Base-by-base conservation (phyloP, 1,284 basidiomycete species). In the Wolfiporia cocos region DNA sequence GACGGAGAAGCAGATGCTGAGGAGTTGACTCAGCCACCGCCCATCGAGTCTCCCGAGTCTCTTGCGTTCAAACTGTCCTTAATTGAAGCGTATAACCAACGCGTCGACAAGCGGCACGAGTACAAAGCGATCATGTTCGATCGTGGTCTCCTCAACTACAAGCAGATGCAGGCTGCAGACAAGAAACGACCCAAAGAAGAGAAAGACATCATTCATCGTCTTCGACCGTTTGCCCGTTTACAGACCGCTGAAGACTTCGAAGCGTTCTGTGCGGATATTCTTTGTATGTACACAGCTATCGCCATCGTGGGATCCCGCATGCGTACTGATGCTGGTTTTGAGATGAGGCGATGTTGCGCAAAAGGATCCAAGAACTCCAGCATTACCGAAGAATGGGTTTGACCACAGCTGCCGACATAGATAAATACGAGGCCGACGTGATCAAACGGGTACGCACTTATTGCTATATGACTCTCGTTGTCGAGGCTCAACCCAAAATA, bases 231-330 rank as follows among this genome's bases (percentile, higher is more conserved):
- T 63, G 84, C 95, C 19, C 84, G 88, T 46, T 69, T 98, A 35
- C 93, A 97, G 63, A 95, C 92, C 0, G 85, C 90, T 1, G 79
- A 87, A 46, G 94, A 99, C 61, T 96, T 90, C 54, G 95, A 99
- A 59, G 73, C 73, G 3, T 89, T 99, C 56, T 74, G 87, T 22
- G 80, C 92, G 18, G 94, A 96, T 40, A 77, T 98, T 43, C 75
- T 97, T 22, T 94, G 90, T 93, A 69, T 43, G 81, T 48, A 17
- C 35, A n/a, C n/a, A n/a, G n/a, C n/a, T n/a, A n/a, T n/a, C n/a
- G n/a, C n/a, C n/a, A n/a, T n/a, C n/a, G n/a, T n/a, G n/a, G n/a
- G n/a, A n/a, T n/a, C n/a, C n/a, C n/a, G n/a, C n/a, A n/a, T n/a
- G n/a, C n/a, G n/a, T n/a, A n/a, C n/a, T n/a, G n/a, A n/a, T n/a